phyloP scores from a whole-genome alignment of 2,329 filamentous ascomycete species.

The Venturia aucupariae region DNA sequence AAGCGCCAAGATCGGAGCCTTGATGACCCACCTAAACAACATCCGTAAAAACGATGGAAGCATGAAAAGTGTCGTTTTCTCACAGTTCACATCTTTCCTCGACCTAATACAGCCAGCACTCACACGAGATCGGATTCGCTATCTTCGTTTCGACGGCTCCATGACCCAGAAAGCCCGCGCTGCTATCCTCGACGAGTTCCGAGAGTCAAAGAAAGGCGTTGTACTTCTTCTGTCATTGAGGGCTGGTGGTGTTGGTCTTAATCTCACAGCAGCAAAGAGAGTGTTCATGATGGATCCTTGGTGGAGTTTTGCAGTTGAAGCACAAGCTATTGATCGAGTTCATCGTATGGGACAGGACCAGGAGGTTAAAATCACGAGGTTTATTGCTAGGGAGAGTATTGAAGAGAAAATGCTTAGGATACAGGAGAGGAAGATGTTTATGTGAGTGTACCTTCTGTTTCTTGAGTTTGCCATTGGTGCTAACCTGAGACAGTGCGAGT shows the following conservation, averaged over 20 bases:
- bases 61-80: constrained; percentile 88
- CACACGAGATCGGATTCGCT: constrained; percentile 58
- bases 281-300: constrained; percentile 99
- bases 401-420: constrained; percentile 91
- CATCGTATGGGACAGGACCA: constrained; percentile 91
- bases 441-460: constrained; percentile 50
- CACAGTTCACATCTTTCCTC: constrained; percentile 94
- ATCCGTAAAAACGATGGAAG: constrained; percentile 56
- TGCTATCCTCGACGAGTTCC: constrained; percentile 48
- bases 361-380: constrained; percentile 77
- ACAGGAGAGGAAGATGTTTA: constrained; percentile 93
- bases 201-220: constrained; percentile 43
- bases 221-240: constrained; percentile 77
- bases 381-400: constrained; percentile 83
- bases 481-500: constrained; percentile 60
- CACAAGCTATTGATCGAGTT: constrained; percentile 93
- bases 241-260: constrained; percentile 88
- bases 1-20: constrained; percentile 77
- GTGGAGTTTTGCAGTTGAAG: constrained; percentile 97
- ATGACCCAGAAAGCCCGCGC: constrained; percentile 81
- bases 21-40: constrained; percentile 65
- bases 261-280: constrained; percentile 76
- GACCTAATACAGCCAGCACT: constrained; percentile 82
- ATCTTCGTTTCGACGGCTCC: constrained; percentile 82
- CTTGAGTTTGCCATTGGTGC: constrained; percentile 9